Evolutionary conservation across 345 rosid species (phyloP).

Genomic region (Nephelium lappaceum): DNA sequence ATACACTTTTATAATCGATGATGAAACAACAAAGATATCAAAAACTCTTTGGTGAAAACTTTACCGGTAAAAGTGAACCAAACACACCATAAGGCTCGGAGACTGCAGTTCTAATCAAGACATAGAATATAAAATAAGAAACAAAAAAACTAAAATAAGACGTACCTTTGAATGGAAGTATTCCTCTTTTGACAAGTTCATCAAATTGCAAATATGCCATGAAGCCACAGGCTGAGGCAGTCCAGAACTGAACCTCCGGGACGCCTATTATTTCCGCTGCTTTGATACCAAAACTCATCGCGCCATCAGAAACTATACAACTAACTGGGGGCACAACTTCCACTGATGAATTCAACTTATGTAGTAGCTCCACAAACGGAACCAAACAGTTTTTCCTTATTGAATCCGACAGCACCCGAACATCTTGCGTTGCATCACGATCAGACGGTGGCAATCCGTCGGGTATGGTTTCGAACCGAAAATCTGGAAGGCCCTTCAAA

Average conservation of each 20-base stretch:
- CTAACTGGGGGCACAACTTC: slow-evolving; percentile 15
- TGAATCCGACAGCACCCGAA: slow-evolving; percentile 14
- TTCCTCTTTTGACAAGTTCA: slow-evolving; percentile 30
- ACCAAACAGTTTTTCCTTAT: slow-evolving; percentile 19
- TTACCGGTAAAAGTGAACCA: too few species aligned
- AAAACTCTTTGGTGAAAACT: too few species aligned
- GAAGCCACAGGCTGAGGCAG: slow-evolving; percentile 32
- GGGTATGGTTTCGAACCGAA: slow-evolving; percentile 22
- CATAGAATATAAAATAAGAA: too few species aligned
- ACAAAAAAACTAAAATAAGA: not conserved
- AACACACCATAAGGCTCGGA: too few species aligned
- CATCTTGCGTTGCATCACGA: slow-evolving; percentile 23
- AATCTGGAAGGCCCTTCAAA: slow-evolving; percentile 24
- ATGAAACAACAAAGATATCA: too few species aligned
- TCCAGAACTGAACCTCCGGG: slow-evolving; percentile 34
- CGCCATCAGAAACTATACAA: slow-evolving; percentile 26
- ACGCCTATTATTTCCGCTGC: slow-evolving; percentile 32
- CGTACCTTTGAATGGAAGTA: slow-evolving; percentile 30
- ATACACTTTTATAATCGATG: too few species aligned
- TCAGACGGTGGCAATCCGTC: slow-evolving; percentile 26
- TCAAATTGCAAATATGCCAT: slow-evolving; percentile 20
- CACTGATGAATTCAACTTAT: slow-evolving; percentile 13
- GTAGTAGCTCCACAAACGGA: slow-evolving; percentile 23
- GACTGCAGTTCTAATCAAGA: too few species aligned
- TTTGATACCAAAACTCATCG: slow-evolving; percentile 28